Base-by-base conservation (phyloP, 768 basidiomycete genomes). In the Tylopilus vinaceipallidus region DNA sequence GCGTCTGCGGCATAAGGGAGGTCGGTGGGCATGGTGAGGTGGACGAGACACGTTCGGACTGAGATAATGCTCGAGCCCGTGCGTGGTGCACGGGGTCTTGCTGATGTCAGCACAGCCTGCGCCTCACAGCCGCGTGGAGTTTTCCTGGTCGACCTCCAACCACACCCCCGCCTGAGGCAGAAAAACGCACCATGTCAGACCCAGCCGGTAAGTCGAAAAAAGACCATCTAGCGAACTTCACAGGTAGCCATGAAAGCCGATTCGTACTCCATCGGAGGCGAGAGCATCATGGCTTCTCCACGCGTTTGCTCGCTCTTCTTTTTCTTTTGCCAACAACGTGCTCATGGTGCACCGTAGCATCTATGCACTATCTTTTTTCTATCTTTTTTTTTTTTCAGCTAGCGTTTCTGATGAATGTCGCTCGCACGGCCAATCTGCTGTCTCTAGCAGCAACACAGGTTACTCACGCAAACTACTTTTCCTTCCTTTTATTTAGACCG, bases 1-100 rank as follows among this genome's bases (percentile, higher is more conserved):
- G 93, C 95, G 66, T 98, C 95, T 14, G 93, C 95, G 44, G 95
- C 95, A 69, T 97, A 97, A 33, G 95, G 95, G 16, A 97, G 78
- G 61, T 97, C 92, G 45, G 89, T 89, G 32, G 83, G 66, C 82
- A 86, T 84, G 55, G 57, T 27, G 56, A 43, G 49, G 56, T 49
- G 55, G 52, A 42, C 40, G 45, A 40, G 47, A 16, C 22, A 34
- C 35, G 39, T n/a, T 14, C 14, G 27, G 44, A 47, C 57, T 61
- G 65, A 53, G 61, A 47, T 17, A 23, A 33, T 13, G 34, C 30
- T n/a, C 3, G 19, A 20, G 17, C 6, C 6, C 37, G 50, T 3
- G 19, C 1, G 3, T 3, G 44, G 59, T 67, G 53, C 24, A 58
- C 52, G 54, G 66, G 59, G 60, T 45, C 58, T 12, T 33, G 55